These are phyloP conservation scores for Metarhizium robertsii DNA, from an alignment of 2,329 filamentous ascomycete species.

Conservation along the genomic window DNA sequence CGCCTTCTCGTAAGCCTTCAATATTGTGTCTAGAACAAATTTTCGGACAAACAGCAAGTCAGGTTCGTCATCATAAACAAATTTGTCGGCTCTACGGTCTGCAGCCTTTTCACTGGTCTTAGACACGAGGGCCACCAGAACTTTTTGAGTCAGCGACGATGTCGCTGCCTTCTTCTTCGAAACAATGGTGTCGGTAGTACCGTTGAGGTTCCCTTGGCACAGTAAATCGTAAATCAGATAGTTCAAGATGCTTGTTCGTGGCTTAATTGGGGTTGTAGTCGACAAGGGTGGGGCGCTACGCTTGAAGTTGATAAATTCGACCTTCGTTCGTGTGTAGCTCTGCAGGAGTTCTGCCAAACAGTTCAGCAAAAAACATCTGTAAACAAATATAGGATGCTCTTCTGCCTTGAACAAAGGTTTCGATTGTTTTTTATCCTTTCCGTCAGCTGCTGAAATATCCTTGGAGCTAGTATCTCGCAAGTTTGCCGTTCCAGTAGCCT, in stretches of 20 bases:
- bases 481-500: conserved; percentile 19
- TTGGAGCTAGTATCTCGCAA: conserved; percentile 21
- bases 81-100: conserved; percentile 46
- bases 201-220: conserved; percentile 49
- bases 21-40: conserved; percentile 86
- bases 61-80: conserved; percentile 64
- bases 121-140: conserved; percentile 76
- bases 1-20: conserved; percentile 88
- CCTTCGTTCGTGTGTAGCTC: conserved; percentile 89
- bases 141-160: conserved; percentile 74
- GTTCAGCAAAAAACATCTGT: conserved; percentile 88
- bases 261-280: conserved; percentile 83
- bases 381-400: conserved; percentile 92
- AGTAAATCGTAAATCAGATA: conserved; percentile 80
- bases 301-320: conserved; percentile 99
- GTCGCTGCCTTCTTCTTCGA: conserved; percentile 82
- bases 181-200: conserved; percentile 62
- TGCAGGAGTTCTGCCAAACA: conserved; percentile 84
- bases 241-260: conserved; percentile 83
- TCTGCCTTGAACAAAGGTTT: conserved; percentile 82
- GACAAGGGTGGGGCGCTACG: conserved; percentile 78
- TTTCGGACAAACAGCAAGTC: conserved; percentile 87
- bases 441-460: conserved; percentile 23
- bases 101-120: conserved; percentile 73
- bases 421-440: conserved; percentile 50